Base-by-base conservation (phyloP, 805 yeast species). In the Crinitomyces ghanaensis region DNA sequence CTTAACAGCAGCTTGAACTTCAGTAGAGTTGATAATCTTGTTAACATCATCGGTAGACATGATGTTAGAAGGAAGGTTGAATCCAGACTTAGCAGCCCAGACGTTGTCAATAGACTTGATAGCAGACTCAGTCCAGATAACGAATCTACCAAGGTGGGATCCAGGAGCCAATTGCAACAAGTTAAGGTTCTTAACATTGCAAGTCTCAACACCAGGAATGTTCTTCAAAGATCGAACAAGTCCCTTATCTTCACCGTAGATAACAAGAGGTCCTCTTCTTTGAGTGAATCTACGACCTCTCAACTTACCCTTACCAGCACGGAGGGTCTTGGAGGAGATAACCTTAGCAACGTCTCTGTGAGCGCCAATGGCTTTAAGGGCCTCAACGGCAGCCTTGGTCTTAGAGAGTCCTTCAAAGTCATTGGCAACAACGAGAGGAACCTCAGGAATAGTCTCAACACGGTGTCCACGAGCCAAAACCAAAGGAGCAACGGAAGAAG, bases 381-480 rank as follows among this genome's bases (percentile, higher is more conserved):
- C 79, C 63, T 96, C 95, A 63, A 91, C 82, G 51, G 97, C 98
- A 47, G 91, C 97, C 79, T 85, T 88, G 72, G 98, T 86, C 83
- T 86, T 91, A 62, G 72, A 66, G 65, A 88, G 72, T 49, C 93
- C 70, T 77, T 91, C 97, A 59, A 88, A 69, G 46, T 84, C 95
- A 68, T 76, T 70, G 53, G 95, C 70, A 53, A 91, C 91, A 71
- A 91, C 97, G 63, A 91, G 79, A 66, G 98, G 98, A 59, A 91
- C 82, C 76, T 91, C 96, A 65, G 93, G 81, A 57, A 91, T 84
- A 68, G 82, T 76, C 77, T 91, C 98, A 63, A 91, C 84, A 68
- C 88, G 81, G 96, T 91, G 98, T 67, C 98, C 98, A 77, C 98
- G 91, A 63, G 98, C 98, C 59, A 88, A 74, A 53, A 91, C 97